Evolutionary conservation across 352 stramenopile genomes (phyloP), one percentile per base, ranked within the genome.

Genomic region (Phytophthora nicotianae): DNA sequence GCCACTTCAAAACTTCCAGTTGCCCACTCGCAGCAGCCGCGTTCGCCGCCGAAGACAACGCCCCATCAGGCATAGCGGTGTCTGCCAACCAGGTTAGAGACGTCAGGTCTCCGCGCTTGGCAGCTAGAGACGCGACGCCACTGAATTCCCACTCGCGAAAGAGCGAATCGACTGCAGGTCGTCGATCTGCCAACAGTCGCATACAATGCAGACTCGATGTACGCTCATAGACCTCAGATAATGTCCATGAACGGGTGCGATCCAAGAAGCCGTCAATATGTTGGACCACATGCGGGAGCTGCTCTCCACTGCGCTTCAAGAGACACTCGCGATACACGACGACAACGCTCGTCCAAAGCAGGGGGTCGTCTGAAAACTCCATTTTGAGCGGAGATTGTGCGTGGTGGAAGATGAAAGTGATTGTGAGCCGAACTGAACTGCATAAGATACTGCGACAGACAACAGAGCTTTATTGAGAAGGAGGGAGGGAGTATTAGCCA

Each of bases 141-240:
- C 26, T 24, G 24, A 71, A 71, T 17, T 67, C 63, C 63, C 63
- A 67, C 5, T 67, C 50, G 5, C 58, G 37, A 42, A 59, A 62
- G 40, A 67, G 11, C 21, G 17, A 8, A 5, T 71, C 63, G 0
- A 42, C 7, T 40, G 33, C 14, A 33, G 35, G 23, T 6, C 38
- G 42, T 47, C 43, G 62, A 29, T 43, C 17, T 17, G 26, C 49
- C 17, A 62, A 37, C n/a, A 70, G 35, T 45, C 17, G 58, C 37
- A 71, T 55, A 50, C 62, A 70, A 50, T 70, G 62, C 13, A 62
- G 43, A 62, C 62, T 70, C 20, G 14, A 7, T 9, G 56, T 70
- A 35, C 37, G 41, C 19, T 58, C 37, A 41, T 66, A 70, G 33
- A 60, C 45, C 0, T 33, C 43, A 17, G 42, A 48, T 16, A 70